Base-by-base conservation (phyloP, 345 rosid genomes). In the Brassica cretica region DNA sequence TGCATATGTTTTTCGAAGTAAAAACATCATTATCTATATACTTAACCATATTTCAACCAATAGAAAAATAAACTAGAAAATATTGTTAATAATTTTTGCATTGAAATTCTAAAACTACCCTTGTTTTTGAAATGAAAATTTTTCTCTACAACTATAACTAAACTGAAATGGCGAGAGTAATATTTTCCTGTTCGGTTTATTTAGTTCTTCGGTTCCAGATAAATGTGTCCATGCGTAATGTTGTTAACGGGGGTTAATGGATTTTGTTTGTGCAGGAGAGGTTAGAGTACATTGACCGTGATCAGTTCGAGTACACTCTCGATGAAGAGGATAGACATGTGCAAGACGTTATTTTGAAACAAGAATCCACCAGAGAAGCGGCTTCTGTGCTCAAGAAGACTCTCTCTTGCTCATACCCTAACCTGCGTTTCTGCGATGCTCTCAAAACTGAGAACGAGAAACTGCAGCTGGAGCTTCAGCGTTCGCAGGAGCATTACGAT, bases 241-340 rank as follows among this genome's bases (percentile, higher is more conserved):
- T 25, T 25, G 27, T 25, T 25, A 0, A 25, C 0, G 27, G 24
- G 27, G 5, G 32, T 19, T 8, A 12, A 15, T 53, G 14, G 18
- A 29, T 56, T 25, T 35, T 35, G 0, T 35, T 6, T 35, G 39
- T 35, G 29, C 84, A 94, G 98, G 98, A 93, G 88, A 88, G 98
- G 74, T 72, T 95, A 16, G 96, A 90, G 70, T 84, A 82, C 81
- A 95, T 95, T 74, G 99, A 91, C 86, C 89, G 78, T 82, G 97
- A 95, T 91, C 98, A 93, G 70, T 68, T 84, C 0, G 99, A 95
- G 83, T 95, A 93, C 70, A 95, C 96, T 21, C 75, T 95, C 62
- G 99, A 91, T 78, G 97, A 91, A 68, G 99, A 93, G 83, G 98
- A 95, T 49, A 89, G 89, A 76, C 89, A 85, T 84, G 89, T 95